A percentile compares a stretch with the other conserved stretches of the same genome.
Conservation (phyloP, 129 eudicot species). For the Centaurea solstitialis region DNA sequence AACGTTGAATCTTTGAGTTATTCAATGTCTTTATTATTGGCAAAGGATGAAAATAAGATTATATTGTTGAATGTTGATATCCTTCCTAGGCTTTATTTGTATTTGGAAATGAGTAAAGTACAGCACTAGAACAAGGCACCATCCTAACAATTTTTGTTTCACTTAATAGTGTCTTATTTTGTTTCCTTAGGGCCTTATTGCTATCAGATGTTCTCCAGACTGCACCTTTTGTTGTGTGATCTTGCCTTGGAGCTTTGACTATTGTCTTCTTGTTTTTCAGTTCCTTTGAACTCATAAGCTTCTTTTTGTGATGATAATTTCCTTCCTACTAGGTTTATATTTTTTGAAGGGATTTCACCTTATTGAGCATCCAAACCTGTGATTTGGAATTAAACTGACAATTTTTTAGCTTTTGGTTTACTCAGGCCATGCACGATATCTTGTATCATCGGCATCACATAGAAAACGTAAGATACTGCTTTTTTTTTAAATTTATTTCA, state of each 20-base stretch:
- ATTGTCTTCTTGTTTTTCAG: not conserved
- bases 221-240: not conserved
- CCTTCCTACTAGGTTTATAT: not conserved
- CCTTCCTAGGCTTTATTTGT: not conserved
- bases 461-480: slow-evolving; percentile 57
- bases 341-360: not conserved
- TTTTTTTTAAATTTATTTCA: slow-evolving; percentile 5
- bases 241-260: not conserved
- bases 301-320: not conserved
- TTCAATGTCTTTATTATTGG: not conserved
- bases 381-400: slow-evolving; percentile 5
- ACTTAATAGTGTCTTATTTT: not conserved
- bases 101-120: not conserved
- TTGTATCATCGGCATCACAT: slow-evolving; percentile 76
- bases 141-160: not conserved
- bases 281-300: not conserved
- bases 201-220: not conserved
- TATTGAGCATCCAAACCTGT: not conserved
- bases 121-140: not conserved
- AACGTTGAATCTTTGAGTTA: not conserved
- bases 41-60: not conserved
- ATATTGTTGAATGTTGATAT: not conserved
- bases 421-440: slow-evolving; percentile 95
- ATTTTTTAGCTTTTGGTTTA: slow-evolving; percentile 9
- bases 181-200: not conserved